phyloP scores from a whole-genome alignment of 2,329 filamentous ascomycete genomes.

The Aaosphaeria pasadenensis region DNA sequence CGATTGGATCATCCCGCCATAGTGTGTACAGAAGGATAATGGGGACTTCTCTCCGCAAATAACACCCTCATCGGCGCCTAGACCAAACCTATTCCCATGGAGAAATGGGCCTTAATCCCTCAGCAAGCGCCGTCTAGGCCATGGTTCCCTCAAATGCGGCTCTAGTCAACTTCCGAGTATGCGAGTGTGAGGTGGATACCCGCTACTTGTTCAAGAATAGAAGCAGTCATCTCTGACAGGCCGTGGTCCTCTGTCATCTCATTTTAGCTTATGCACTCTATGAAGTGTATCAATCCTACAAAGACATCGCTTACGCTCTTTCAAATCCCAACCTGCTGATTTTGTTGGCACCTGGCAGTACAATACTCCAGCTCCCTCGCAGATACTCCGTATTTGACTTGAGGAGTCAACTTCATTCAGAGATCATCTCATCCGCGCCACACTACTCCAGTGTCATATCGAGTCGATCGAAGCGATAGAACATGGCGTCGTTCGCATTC shows the following conservation, averaged over 20 bases:
- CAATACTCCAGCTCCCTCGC: not conserved
- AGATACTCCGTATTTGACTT: not conserved
- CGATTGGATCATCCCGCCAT: too few species aligned
- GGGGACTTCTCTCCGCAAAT: too few species aligned
- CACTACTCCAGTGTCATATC: too few species aligned
- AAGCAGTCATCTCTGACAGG: not conserved
- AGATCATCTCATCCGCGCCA: not conserved
- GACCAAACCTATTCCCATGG: not conserved
- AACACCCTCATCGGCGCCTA: too few species aligned
- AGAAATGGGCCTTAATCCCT: not conserved
- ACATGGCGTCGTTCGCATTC: slow-evolving; percentile 26
- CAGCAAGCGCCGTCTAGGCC: not conserved
- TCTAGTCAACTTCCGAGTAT: not conserved
- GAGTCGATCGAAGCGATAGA: not conserved
- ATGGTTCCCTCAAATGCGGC: not conserved
- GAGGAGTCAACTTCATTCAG: not conserved
- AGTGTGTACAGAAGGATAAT: too few species aligned
- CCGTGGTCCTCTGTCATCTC: not conserved
- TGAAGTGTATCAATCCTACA: not conserved
- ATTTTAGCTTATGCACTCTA: not conserved
- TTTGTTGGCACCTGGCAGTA: not conserved
- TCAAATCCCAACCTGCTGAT: not conserved
- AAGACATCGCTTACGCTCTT: not conserved
- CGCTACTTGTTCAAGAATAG: not conserved
- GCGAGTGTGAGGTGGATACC: not conserved